Evolutionary conservation across 2,329 filamentous ascomycete species (phyloP), one percentile per base, ranked within the genome.

Genomic region (Botrytis deweyae): DNA sequence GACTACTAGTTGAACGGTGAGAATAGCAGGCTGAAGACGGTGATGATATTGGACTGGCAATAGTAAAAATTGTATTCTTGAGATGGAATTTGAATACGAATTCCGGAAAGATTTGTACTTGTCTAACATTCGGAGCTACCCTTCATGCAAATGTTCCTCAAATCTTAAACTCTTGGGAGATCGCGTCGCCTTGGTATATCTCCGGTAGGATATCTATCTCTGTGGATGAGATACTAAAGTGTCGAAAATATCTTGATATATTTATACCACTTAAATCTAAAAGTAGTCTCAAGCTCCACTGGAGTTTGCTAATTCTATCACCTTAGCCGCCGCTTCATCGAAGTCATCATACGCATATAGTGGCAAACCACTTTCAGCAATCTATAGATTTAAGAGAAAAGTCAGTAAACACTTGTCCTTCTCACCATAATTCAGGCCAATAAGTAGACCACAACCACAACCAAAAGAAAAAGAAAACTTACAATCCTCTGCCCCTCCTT

Each of bases 291-390:
- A 63, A 38, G 46, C 22, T 22, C 33, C 46, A 20, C 46, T 55
- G 9, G 65, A 55, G 9, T 81, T 83, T 4, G 88, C 87, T 75
- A 92, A 81, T 79, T 88, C 86, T 52, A 92, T 88, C 2, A 88
- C 91, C 81, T 92, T 91, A 72, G 84, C 85, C 1, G 90, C 91
- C 0, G 92, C 93, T 80, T 92, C 90, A 75, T 93, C 90, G 80
- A 94, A 94, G 75, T 89, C 89, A 82, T 94, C 92, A 83, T 90
- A 94, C 0, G 91, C 91, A 81, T 89, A 88, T 71, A 95, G 83
- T 49, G 87, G 87, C 78, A 95, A 83, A 1, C 89, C 89, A 79
- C 91, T 93, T 79, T 91, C 86, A 1, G 85, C 86, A 80, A 95
- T 91, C 83, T 87, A 77, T 62, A 36, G 12, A 4, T 44, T 29